These are phyloP conservation scores for Epichloe aotearoae DNA, from an alignment of 2,329 filamentous ascomycete species.

Conservation along the genomic window DNA sequence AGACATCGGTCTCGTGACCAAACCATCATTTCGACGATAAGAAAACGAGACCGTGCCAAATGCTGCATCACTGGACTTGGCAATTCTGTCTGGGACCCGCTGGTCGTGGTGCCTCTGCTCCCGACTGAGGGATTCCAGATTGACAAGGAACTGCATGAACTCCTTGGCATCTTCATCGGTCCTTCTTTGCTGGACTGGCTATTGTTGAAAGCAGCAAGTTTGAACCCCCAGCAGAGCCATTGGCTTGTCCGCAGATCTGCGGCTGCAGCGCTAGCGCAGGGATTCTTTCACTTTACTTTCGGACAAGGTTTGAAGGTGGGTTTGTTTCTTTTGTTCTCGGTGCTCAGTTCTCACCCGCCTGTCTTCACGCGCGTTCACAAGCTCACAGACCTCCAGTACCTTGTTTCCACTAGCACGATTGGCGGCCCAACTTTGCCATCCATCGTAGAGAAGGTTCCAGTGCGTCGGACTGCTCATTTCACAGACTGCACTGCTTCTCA, in stretches of 20 bases:
- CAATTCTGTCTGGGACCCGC: slow-evolving; percentile 4
- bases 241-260: slow-evolving; percentile 14
- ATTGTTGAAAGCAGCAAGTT: not conserved
- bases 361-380: not conserved
- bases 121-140: not conserved
- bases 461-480: not conserved
- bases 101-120: not conserved
- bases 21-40: too few relatives aligned
- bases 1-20: too few relatives aligned
- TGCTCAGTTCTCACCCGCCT: too few relatives aligned
- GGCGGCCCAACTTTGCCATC: not conserved
- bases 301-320: not conserved
- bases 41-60: too few relatives aligned
- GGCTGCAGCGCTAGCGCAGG: slow-evolving; percentile 7
- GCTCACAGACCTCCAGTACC: not conserved
- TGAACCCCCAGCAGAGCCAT: slow-evolving; percentile 4
- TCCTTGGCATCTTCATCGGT: not conserved
- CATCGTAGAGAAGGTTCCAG: not conserved
- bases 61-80: slow-evolving; percentile 2
- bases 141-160: not conserved
- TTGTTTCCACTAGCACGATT: not conserved
- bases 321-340: not conserved
- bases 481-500: not conserved
- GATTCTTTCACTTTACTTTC: slow-evolving; percentile 6
- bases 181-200: slow-evolving; percentile 1